phyloP scores from a whole-genome alignment of 2,329 filamentous ascomycete species.

The Colletotrichum incanum region DNA sequence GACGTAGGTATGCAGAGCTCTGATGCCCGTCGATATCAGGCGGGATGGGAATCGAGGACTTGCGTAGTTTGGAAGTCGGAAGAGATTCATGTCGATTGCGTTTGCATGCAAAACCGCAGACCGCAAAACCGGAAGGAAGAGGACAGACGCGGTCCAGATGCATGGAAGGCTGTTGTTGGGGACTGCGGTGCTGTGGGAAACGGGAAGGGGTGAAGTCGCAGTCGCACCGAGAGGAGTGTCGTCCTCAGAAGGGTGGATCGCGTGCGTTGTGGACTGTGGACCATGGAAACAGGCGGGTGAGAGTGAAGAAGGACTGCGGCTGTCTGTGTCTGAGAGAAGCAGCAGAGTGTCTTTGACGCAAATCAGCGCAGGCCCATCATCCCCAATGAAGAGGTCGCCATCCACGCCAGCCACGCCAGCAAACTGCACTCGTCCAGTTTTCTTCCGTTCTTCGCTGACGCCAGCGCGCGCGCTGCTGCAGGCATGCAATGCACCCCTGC shows the following conservation, averaged over 20 bases:
- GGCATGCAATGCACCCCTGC: too few species aligned
- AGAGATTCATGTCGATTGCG: constrained; percentile 5
- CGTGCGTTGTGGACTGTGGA: neutral
- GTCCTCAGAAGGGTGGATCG: neutral
- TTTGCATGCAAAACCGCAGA: constrained; percentile 15
- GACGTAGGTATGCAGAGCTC: neutral
- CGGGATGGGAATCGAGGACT: constrained; percentile 3
- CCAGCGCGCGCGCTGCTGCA: neutral
- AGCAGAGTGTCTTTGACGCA: neutral
- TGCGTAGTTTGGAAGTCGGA: constrained; percentile 11
- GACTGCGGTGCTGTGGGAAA: constrained; percentile 15
- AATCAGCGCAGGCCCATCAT: neutral
- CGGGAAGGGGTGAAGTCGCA: constrained; percentile 22
- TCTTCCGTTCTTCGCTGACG: neutral
- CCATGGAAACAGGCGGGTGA: neutral
- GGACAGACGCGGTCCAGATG: neutral
- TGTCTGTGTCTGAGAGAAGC: neutral
- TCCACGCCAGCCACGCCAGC: too few species aligned
- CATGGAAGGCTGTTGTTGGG: constrained; percentile 13
- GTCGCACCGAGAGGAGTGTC: neutral
- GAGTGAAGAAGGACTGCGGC: neutral
- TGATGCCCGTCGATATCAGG: neutral
- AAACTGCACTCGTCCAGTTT: neutral
- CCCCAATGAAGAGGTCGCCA: neutral
- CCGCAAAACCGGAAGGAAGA: constrained; percentile 3